Evolutionary conservation across 164 flowering plant genomes (phyloP).

Genomic region (Malania oleifera): DNA sequence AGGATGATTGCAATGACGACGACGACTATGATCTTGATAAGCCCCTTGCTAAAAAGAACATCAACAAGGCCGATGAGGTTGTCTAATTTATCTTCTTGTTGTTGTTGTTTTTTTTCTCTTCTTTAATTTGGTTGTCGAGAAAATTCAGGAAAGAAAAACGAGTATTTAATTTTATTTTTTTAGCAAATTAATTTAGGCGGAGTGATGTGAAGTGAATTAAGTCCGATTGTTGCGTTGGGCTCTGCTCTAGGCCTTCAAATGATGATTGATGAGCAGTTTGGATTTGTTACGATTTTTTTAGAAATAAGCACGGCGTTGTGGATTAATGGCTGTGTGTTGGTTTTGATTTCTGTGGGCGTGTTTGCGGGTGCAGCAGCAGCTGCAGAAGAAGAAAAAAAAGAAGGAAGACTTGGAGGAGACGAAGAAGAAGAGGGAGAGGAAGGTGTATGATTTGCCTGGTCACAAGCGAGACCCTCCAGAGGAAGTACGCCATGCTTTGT

Average conservation of each 20-base stretch:
- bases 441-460: slow-evolving; percentile 86
- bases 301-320: too few relatives aligned
- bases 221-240: too few relatives aligned
- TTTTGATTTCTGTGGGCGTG: too few relatives aligned
- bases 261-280: slow-evolving; percentile 11
- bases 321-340: background rate
- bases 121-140: too few relatives aligned
- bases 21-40: slow-evolving; percentile 15
- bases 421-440: slow-evolving; percentile 60
- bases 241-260: too few relatives aligned
- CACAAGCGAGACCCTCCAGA: slow-evolving; percentile 93
- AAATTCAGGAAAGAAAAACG: too few relatives aligned
- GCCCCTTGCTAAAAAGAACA: slow-evolving; percentile 11
- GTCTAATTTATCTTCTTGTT: too few relatives aligned
- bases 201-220: too few relatives aligned
- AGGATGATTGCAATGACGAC: slow-evolving; percentile 7
- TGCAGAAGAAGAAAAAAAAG: slow-evolving; percentile 28
- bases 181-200: too few relatives aligned
- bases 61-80: too few relatives aligned
- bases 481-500: slow-evolving; percentile 38
- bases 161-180: too few relatives aligned
- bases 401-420: slow-evolving; percentile 20
- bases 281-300: background rate
- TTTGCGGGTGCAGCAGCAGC: slow-evolving; percentile 20
- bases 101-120: too few relatives aligned